Conservation (phyloP, 2,329 filamentous ascomycete genomes). For the Cyphellophora europaea region DNA sequence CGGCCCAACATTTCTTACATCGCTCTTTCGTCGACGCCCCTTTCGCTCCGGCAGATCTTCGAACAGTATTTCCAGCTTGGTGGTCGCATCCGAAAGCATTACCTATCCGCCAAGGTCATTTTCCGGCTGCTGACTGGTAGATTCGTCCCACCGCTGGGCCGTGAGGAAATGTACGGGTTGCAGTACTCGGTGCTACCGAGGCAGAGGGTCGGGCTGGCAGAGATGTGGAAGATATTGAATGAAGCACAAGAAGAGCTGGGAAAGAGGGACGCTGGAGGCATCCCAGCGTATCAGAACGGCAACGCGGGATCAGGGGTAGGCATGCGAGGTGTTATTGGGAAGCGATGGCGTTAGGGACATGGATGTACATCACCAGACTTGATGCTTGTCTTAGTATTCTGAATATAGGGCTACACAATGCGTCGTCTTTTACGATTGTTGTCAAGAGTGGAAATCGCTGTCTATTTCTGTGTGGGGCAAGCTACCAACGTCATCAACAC, state of each 20-base stretch:
- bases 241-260: slow-evolving; percentile 23
- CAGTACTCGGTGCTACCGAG: slow-evolving; percentile 97
- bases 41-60: slow-evolving; percentile 90
- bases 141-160: slow-evolving; percentile 89
- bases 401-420: too few relatives aligned
- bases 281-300: too few relatives aligned
- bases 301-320: too few relatives aligned
- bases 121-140: slow-evolving; percentile 80
- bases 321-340: too few relatives aligned
- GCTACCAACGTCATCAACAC: background rate
- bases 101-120: slow-evolving; percentile 79
- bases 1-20: slow-evolving; percentile 11
- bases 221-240: slow-evolving; percentile 73
- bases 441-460: too few relatives aligned
- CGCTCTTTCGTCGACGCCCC: slow-evolving; percentile 62
- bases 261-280: too few relatives aligned
- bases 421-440: too few relatives aligned
- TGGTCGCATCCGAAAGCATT: slow-evolving; percentile 86
- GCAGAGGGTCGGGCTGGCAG: slow-evolving; percentile 64
- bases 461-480: background rate
- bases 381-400: too few relatives aligned
- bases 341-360: too few relatives aligned
- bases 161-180: slow-evolving; percentile 87
- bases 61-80: slow-evolving; percentile 95
- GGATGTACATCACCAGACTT: too few relatives aligned